Evolutionary conservation across 225 moss, liverwort and hornwort species (phyloP), one percentile per base, ranked within the genome.

Genomic region (Climacium dendroides): DNA sequence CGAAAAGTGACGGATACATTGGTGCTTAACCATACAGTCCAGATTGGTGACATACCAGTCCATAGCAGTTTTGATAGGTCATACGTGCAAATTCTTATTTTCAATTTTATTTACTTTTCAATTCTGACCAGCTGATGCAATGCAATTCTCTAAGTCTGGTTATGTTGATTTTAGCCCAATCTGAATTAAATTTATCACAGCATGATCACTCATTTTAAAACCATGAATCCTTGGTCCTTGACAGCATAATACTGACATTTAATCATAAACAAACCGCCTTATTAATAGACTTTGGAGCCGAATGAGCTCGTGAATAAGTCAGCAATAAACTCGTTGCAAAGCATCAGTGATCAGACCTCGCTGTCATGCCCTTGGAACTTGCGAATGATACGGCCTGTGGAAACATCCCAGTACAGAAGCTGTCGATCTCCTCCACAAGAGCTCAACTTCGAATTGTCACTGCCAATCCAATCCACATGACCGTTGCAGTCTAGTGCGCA

Each of bases 361-460:
- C 95, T 95, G 87, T 97, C 96, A 91, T 98, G 98, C 76, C 98
- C 98, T 84, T 95, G 95, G 82, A 98, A 98, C 87, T 98, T 98
- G 78, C 97, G 97, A 74, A 96, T 95, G 85, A 98, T 96, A 62
- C 95, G 94, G 50, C 98, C 98, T 22, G 97, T 95, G 54, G 98
- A 75, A 85, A 98, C 98, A 89, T 98, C 98, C 98, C 98, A 98
- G 87, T 97, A 98, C 62, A 96, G 92, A 29, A 97, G 86, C 92
- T 97, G 96, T 64, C 97, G 96, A 83, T 96, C 96, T 76, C 92
- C 97, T 93, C 97, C 95, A 87, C 95, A 95, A 12, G 96, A 96
- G 86, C 90, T 91, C 75, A 95, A 80, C 87, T 96, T 97, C 37
- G 96, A 92, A 78, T 95, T 96, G 92, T 96, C 97, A 91, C 95